phyloP scores from a whole-genome alignment of 257 asterid genomes.

The Plantago major region DNA sequence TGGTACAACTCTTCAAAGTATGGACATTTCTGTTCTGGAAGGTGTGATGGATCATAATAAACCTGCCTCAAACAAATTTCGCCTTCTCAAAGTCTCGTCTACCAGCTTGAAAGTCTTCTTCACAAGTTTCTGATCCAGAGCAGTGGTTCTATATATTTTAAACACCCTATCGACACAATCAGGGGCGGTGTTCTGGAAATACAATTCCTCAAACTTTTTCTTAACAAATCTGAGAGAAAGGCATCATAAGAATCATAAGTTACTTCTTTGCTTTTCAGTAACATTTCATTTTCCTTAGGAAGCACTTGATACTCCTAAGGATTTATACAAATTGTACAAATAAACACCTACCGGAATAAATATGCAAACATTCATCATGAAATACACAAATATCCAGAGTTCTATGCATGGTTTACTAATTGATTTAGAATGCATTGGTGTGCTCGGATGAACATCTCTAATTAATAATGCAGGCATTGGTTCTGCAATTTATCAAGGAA shows the following conservation, averaged over 20 bases:
- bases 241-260: slow-evolving; percentile 18
- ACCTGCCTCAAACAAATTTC: slow-evolving; percentile 94
- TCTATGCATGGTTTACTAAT: too few relatives aligned
- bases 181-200: slow-evolving; percentile 93
- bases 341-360: too few relatives aligned
- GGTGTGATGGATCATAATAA: slow-evolving; percentile 43
- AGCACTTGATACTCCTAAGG: neutral
- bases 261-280: neutral
- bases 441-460: too few relatives aligned
- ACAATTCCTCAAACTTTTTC: slow-evolving; percentile 94
- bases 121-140: slow-evolving; percentile 95
- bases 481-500: too few relatives aligned
- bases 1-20: slow-evolving; percentile 1
- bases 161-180: slow-evolving; percentile 90
- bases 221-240: slow-evolving; percentile 68
- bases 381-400: too few relatives aligned
- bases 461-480: too few relatives aligned
- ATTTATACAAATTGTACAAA: too few relatives aligned
- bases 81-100: slow-evolving; percentile 92
- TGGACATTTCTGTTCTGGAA: slow-evolving; percentile 8
- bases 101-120: slow-evolving; percentile 99
- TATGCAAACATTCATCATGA: neutral
- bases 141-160: slow-evolving; percentile 93
- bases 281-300: neutral
- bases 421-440: too few relatives aligned